Percentiles rank a stretch among this genome's conserved stretches.
phyloP scores from a whole-genome alignment of 1,284 basidiomycete genomes.

The Naganishia albida region DNA sequence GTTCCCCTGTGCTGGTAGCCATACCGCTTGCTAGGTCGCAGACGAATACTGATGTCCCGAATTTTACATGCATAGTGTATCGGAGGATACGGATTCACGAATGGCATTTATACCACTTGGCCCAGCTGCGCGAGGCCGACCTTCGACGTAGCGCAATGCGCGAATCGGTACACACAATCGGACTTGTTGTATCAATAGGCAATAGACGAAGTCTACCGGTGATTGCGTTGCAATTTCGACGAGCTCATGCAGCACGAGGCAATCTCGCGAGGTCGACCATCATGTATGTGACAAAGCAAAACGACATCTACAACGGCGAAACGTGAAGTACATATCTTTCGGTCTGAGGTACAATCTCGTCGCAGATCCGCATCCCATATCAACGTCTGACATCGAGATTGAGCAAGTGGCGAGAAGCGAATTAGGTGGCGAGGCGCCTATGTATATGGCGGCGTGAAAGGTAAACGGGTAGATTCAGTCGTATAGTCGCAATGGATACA shows the following conservation, averaged over 20 bases:
- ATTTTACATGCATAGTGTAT: conserved; percentile 12
- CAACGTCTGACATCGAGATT: no score
- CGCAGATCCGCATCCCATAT: not conserved
- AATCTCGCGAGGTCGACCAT: not conserved
- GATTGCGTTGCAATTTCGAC: no score
- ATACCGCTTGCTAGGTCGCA: not conserved
- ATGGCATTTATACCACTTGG: conserved; percentile 35
- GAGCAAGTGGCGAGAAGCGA: not conserved
- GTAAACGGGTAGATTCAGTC: not conserved
- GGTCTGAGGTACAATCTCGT: not conserved
- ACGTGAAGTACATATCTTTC: not conserved
- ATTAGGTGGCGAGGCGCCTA: not conserved
- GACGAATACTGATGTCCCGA: not conserved
- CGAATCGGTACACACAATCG: not conserved
- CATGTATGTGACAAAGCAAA: not conserved
- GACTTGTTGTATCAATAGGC: not conserved
- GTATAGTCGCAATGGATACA: conserved; percentile 21
- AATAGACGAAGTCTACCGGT: no score
- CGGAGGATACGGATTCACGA: conserved; percentile 32
- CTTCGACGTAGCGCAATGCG: not conserved
- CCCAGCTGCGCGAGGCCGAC: conserved; percentile 16
- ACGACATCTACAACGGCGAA: conserved; percentile 1
- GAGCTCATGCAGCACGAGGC: no score
- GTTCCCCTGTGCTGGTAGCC: conserved; percentile 26
- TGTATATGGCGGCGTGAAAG: conserved; percentile 10